These are phyloP conservation scores for Fomitopsis schrenkii DNA, from an alignment of 1,284 basidiomycete genomes.

Conservation along the genomic window DNA sequence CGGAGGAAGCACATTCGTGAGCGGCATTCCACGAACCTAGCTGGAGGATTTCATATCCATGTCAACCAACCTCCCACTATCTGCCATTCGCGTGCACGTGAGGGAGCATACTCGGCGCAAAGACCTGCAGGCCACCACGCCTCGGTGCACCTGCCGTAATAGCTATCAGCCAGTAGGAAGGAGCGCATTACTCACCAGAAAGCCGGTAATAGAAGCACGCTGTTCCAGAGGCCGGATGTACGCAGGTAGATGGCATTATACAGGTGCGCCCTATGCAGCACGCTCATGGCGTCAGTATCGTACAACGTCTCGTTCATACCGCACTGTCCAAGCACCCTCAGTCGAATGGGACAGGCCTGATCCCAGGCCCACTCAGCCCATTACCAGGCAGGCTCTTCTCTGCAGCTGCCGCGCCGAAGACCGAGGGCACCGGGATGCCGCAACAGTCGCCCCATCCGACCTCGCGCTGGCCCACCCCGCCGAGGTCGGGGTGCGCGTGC, in stretches of 20 bases:
- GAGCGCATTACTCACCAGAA: background rate
- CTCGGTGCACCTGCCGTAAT: background rate
- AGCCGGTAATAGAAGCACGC: background rate
- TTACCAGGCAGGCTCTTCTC: conserved; percentile 31
- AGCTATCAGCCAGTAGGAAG: background rate
- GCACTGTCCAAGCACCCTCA: conserved; percentile 22
- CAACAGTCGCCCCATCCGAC: conserved; percentile 92
- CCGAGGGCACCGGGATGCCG: conserved; percentile 85
- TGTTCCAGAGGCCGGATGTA: background rate
- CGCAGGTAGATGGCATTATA: background rate
- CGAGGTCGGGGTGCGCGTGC: conserved; percentile 49
- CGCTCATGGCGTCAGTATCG: background rate
- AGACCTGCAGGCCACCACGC: background rate
- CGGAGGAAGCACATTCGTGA: background rate
- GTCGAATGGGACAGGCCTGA: conserved; percentile 84
- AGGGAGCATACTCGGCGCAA: background rate
- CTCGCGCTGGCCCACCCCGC: conserved; percentile 43
- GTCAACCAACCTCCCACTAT: background rate
- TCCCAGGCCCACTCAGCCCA: conserved; percentile 52
- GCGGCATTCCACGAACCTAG: background rate
- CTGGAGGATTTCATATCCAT: background rate
- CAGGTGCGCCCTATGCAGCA: background rate
- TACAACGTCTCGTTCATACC: background rate
- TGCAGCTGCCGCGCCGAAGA: conserved; percentile 70
- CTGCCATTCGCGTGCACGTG: background rate